Base-by-base conservation (phyloP, 176 grass and related monocot genomes). In the Aegilops speltoides region DNA sequence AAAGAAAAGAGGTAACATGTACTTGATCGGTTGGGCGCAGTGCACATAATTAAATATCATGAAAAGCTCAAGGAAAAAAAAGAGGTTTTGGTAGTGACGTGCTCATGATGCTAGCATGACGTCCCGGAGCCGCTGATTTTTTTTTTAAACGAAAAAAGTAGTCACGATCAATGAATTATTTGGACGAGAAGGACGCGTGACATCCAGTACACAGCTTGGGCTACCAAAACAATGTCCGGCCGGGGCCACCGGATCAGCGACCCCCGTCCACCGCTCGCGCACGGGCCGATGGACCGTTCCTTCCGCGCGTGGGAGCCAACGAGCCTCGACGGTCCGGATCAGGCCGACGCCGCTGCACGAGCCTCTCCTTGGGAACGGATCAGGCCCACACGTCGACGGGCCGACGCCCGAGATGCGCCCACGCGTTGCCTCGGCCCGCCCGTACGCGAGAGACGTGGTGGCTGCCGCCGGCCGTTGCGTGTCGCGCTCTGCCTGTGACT, bases 91-190 rank as follows among this genome's bases (percentile, higher is more conserved):
- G 1, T 1, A 0, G 76, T 91, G 86, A 91, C 86, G 85, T 38
- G 17, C 23, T 0, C 13, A 4, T 91, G 86, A 91, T 8, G 86
- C 12, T 48, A 4, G 82, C 62, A 11, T 91, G 89, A 91, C 89
- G 86, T 76, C 22, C 3, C 7, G 19, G 5, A 3, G 79, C 64
- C 0, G 23, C 64, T n/a, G 71, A n/a, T n/a, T n/a, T 1, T 2
- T 20, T 25, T 70, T 73, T 59, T 45, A 2, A 36, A 46, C 0
- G 0, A 17, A 63, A 15, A 9, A 20, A 4, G 26, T 36, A 29
- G 73, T 37, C 32, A n/a, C 85, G 12, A 80, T 33, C 41, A 34
- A 34, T 43, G 17, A 26, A 73, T 83, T 75, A 87, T 91, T 87
- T 62, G 66, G 84, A 80, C 37, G 73, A 80, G 80, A 43, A 60